Conservation (phyloP, 1,139 yeast species). For the Pichia sp. region DNA sequence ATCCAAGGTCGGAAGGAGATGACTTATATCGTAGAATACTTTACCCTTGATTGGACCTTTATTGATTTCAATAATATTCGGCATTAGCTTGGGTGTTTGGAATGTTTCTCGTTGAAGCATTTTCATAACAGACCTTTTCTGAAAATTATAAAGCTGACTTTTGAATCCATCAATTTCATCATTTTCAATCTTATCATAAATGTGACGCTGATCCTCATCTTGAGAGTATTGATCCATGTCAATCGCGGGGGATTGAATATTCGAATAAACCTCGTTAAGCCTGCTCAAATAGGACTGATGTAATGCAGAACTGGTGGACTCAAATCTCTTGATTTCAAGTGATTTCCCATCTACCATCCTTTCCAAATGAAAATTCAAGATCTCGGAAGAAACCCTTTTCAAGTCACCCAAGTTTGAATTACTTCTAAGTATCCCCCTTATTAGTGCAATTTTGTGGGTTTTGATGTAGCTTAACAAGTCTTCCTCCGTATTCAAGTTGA, state of each 20-base stretch:
- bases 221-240: conserved; percentile 17
- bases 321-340: neutral
- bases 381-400: conserved; percentile 6
- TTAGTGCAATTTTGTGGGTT: conserved; percentile 14
- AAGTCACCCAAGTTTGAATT: neutral
- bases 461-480: conserved; percentile 15
- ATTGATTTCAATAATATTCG: conserved; percentile 38
- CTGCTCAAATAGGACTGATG: conserved; percentile 3
- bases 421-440: neutral
- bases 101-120: conserved; percentile 53
- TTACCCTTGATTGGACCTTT: neutral
- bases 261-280: conserved; percentile 37
- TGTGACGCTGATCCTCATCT: conserved; percentile 18
- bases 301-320: neutral
- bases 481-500: conserved; percentile 22
- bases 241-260: conserved; percentile 39
- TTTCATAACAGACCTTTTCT: conserved; percentile 50
- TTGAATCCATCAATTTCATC: conserved; percentile 45
- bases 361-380: conserved; percentile 33
- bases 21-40: conserved; percentile 38
- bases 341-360: conserved; percentile 33
- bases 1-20: conserved; percentile 29
- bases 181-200: conserved; percentile 24
- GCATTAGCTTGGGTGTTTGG: conserved; percentile 37
- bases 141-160: conserved; percentile 53